These are phyloP conservation scores for Cephalotrichum gorgonifer DNA, from an alignment of 2,329 filamentous ascomycete genomes.

Conservation along the genomic window DNA sequence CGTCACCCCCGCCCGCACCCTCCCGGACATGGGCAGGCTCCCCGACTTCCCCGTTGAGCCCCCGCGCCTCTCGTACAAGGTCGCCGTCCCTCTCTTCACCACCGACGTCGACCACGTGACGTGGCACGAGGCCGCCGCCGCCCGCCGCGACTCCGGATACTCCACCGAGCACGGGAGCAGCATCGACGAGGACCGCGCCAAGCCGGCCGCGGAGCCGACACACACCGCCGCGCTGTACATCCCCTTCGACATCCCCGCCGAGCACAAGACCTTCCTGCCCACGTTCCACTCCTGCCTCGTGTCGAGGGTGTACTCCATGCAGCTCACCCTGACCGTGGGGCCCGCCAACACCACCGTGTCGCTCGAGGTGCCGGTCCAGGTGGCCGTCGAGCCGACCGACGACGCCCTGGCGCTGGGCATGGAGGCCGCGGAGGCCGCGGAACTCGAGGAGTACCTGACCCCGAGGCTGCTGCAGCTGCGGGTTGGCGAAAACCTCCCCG, in stretches of 20 bases:
- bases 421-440: conserved; percentile 28
- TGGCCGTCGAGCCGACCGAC: conserved; percentile 25
- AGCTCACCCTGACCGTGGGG: conserved; percentile 30
- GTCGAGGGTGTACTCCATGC: conserved; percentile 43
- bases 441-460: conserved; percentile 30
- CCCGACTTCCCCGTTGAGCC: conserved; percentile 27
- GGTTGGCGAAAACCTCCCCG: neutral
- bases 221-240: conserved; percentile 33
- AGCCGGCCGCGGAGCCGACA: conserved; percentile 7
- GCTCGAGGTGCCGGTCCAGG: conserved; percentile 38
- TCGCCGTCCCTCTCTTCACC: conserved; percentile 28
- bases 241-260: conserved; percentile 36
- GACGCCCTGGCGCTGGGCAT: conserved; percentile 25
- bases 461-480: conserved; percentile 23
- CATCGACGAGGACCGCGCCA: conserved; percentile 9
- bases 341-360: conserved; percentile 31
- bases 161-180: conserved; percentile 28
- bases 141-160: conserved; percentile 44
- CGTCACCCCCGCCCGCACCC: conserved; percentile 28
- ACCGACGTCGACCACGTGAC: conserved; percentile 20
- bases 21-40: conserved; percentile 41
- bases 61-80: conserved; percentile 34
- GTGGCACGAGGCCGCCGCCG: conserved; percentile 29
- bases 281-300: conserved; percentile 49
- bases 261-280: conserved; percentile 41